Percentiles rank a stretch among this genome's conserved stretches.
Evolutionary conservation across 345 rosid genomes (phyloP).

Genomic region (Garcia nutans): DNA sequence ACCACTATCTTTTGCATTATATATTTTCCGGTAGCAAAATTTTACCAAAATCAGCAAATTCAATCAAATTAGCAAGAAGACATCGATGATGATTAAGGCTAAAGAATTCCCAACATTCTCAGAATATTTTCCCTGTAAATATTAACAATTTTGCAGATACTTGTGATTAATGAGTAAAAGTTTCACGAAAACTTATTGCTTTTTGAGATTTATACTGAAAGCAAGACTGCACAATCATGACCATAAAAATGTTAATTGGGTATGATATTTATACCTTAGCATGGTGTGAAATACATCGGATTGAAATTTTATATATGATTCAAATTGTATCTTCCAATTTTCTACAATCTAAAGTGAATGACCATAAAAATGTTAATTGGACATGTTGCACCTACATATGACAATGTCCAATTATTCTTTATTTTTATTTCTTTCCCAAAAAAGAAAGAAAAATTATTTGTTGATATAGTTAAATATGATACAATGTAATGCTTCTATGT

Average conservation of each 20-base stretch:
- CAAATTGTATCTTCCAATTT: not conserved
- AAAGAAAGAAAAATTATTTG: no score
- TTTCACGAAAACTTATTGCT: not conserved
- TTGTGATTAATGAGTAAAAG: not conserved
- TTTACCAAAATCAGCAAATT: slow-evolving; percentile 77
- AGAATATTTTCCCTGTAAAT: not conserved
- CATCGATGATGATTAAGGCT: slow-evolving; percentile 58
- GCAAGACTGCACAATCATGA: not conserved
- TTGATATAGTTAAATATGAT: no score
- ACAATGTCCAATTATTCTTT: not conserved
- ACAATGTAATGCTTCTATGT: not conserved
- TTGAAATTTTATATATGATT: slow-evolving; percentile 6
- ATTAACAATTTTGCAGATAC: not conserved
- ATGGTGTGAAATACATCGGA: not conserved
- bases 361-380: no score
- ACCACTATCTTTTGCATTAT: not conserved
- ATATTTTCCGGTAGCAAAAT: slow-evolving; percentile 70
- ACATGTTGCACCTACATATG: no score
- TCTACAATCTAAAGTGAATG: not conserved
- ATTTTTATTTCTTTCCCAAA: not conserved
- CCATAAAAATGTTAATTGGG: no score
- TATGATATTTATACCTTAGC: not conserved
- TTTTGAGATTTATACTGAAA: not conserved
- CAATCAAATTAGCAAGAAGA: slow-evolving; percentile 59
- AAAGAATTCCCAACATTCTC: not conserved